A percentile compares a stretch with the other conserved stretches of the same genome.
Conservation (phyloP, 768 basidiomycete species). For the Arthromyces matolae region DNA sequence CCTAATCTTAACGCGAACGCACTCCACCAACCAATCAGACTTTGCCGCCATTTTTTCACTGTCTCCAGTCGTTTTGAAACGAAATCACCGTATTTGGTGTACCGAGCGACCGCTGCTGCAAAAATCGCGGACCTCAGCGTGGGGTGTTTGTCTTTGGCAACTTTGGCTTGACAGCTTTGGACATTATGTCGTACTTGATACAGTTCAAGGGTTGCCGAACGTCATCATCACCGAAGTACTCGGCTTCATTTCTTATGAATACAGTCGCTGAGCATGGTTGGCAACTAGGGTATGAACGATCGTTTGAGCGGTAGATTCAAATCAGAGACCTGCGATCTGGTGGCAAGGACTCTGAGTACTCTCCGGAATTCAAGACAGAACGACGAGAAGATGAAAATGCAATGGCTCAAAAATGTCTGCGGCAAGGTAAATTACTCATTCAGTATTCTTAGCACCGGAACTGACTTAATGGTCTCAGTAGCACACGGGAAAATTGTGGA, state of each 20-base stretch:
- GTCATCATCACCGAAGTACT: slow-evolving; percentile 6
- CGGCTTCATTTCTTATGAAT: slow-evolving; percentile 1
- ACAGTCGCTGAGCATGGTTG: no score
- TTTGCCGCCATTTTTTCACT: slow-evolving; percentile 37
- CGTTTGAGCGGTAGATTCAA: slow-evolving; percentile 47
- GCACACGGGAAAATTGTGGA: no score
- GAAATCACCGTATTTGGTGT: slow-evolving; percentile 56
- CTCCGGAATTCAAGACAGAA: slow-evolving; percentile 30
- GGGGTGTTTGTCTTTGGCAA: slow-evolving; percentile 68
- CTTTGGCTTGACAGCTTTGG: slow-evolving; percentile 55
- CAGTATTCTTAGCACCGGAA: not conserved
- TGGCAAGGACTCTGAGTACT: slow-evolving; percentile 37
- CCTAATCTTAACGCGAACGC: slow-evolving; percentile 21
- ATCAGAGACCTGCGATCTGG: slow-evolving; percentile 50
- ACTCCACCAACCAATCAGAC: slow-evolving; percentile 20
- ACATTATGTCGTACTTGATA: slow-evolving; percentile 23
- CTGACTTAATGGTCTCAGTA: no score
- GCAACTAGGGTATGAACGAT: slow-evolving; percentile 11
- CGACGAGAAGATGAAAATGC: slow-evolving; percentile 38
- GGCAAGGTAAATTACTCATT: slow-evolving; percentile 31
- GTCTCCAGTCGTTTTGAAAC: slow-evolving; percentile 42
- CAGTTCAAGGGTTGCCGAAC: slow-evolving; percentile 14
- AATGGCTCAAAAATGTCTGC: slow-evolving; percentile 59
- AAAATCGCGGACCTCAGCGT: slow-evolving; percentile 45
- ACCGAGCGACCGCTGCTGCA: slow-evolving; percentile 50